A percentile compares a stretch with the other conserved stretches of the same genome.
Evolutionary conservation across 1,284 basidiomycete species (phyloP).

Genomic region (Puccinia novopanici): DNA sequence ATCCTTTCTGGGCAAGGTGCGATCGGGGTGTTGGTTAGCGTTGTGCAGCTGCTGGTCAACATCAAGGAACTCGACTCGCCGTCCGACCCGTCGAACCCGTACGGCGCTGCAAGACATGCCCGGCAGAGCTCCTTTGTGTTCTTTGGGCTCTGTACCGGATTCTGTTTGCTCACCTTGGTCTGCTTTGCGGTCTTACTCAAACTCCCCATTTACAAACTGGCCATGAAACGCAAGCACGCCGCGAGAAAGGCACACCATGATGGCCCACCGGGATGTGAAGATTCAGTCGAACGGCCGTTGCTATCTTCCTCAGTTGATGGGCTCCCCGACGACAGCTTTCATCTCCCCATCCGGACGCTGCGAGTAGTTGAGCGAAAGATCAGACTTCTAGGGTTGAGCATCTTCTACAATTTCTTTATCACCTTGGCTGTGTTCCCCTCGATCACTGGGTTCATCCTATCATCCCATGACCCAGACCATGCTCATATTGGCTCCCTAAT

Average conservation of each 20-base stretch:
- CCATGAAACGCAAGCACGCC: slow-evolving; percentile 14
- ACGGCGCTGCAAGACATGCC: not conserved
- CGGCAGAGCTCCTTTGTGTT: slow-evolving; percentile 31
- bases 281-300: slow-evolving; percentile 6
- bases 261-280: not conserved
- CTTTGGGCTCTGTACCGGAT: slow-evolving; percentile 16
- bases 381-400: slow-evolving; percentile 54
- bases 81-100: slow-evolving; percentile 18
- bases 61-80: slow-evolving; percentile 52
- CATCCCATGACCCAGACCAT: slow-evolving; percentile 36
- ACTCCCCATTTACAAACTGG: slow-evolving; percentile 35
- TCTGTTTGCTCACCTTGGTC: slow-evolving; percentile 19
- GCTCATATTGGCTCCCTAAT: not conserved
- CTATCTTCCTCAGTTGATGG: slow-evolving; percentile 8
- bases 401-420: slow-evolving; percentile 55
- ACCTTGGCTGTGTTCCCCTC: slow-evolving; percentile 57
- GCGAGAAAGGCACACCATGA: not conserved
- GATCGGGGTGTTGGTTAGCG: slow-evolving; percentile 55
- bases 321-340: not conserved
- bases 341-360: not conserved
- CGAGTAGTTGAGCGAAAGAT: slow-evolving; percentile 56
- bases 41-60: slow-evolving; percentile 55
- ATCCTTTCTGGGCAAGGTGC: slow-evolving; percentile 56
- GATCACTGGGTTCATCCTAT: slow-evolving; percentile 55
- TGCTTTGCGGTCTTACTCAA: slow-evolving; percentile 12